Evolutionary conservation across 768 basidiomycete genomes (phyloP), one percentile per base, ranked within the genome.

Genomic region (Mycena chlorophos): DNA sequence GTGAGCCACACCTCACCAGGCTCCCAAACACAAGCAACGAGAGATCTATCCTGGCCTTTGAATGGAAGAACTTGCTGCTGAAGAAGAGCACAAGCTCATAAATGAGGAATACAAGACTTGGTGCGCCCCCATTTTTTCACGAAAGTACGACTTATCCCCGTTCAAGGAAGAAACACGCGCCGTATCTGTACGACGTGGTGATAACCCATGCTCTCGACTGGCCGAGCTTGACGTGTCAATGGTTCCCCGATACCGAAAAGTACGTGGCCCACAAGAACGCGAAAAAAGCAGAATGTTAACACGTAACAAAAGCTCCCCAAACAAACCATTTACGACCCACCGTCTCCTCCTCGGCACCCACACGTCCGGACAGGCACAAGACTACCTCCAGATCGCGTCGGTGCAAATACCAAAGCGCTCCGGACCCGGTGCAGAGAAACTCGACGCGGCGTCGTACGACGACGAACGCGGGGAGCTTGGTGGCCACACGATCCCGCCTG

Each of bases 161-260:
- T n/a, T n/a, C n/a, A n/a, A 94, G 91, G 91, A 94, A 94, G 80
- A 94, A 94, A 76, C 96, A 95, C 73, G 93, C 95, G 51, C 96
- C 95, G 13, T 98, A 96, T 74, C 84, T 98, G 14, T 99, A 99
- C 71, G 97, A 99, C 72, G 80, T 96, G 22, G 92, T 99, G 61
- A 88, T 99, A 65, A 98, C 96, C 1, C 96, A 98, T 69, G 96
- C 96, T 28, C 80, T 98, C 48, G 94, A 97, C 72, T 99, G 97
- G 97, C 97, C 97, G 19, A 93, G 88, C 66, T 70, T 99, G 66
- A 99, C 97, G 4, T 94, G 92, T 70, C 97, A 98, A 74, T 99
- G 97, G 97, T 91, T 99, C 71, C 97, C 97, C 0, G 97, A 99
- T 78, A 88, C 86, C 71, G 92, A 98, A 73, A 83, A 85, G 95